Conservation (phyloP, 139 green algal genomes). For the Picochlorum sp. region DNA sequence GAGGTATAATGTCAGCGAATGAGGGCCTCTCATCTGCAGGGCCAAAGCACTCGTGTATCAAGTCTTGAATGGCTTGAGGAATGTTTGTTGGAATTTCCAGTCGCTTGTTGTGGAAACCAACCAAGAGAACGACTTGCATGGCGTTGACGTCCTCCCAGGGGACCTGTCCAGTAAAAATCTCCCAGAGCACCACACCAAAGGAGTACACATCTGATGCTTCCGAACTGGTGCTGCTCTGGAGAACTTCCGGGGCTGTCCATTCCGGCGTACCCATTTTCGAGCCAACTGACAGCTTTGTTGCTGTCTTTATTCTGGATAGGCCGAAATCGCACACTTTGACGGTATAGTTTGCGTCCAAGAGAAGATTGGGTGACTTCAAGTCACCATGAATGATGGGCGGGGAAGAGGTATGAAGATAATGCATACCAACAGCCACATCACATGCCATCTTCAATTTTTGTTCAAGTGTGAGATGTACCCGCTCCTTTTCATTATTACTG, state of each 20-base stretch:
- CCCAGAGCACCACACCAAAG: conserved; percentile 87
- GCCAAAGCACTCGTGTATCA: conserved; percentile 64
- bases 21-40: conserved; percentile 41
- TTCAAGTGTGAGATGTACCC: conserved; percentile 34
- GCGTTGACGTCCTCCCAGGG: conserved; percentile 78
- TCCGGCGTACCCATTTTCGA: conserved; percentile 75
- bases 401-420: conserved; percentile 66
- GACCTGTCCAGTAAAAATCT: conserved; percentile 72
- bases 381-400: conserved; percentile 73
- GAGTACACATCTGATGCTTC: conserved; percentile 83
- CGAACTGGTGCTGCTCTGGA: conserved; percentile 38
- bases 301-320: conserved; percentile 54
- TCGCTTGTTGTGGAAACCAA: conserved; percentile 67
- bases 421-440: conserved; percentile 67
- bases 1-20: conserved; percentile 43
- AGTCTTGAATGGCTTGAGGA: conserved; percentile 32
- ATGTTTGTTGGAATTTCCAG: conserved; percentile 60
- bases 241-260: conserved; percentile 86
- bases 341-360: conserved; percentile 80
- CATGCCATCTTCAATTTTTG: conserved; percentile 66
- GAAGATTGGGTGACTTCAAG: conserved; percentile 59
- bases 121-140: conserved; percentile 83
- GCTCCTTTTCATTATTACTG: conserved; percentile 7
- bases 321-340: conserved; percentile 92
- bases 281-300: conserved; percentile 54